phyloP scores from a whole-genome alignment of 2,329 filamentous ascomycete genomes.

The Cladorrhinum sp. region DNA sequence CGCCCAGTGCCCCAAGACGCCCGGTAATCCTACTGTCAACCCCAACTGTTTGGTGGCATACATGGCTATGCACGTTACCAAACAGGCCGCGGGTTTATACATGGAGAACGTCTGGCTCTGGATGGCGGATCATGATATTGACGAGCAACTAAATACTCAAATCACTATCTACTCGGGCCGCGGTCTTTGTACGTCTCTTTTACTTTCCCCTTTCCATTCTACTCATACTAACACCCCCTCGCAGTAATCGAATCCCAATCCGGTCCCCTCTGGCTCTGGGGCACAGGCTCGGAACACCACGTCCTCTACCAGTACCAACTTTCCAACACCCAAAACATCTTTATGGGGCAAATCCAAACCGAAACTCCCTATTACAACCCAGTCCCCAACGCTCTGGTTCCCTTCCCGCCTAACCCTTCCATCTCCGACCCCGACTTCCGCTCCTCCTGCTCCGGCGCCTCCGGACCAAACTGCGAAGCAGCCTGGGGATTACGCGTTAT shows the following conservation, averaged over 20 bases:
- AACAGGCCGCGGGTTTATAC: conserved; percentile 35
- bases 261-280: conserved; percentile 58
- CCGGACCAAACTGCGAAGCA: conserved; percentile 42
- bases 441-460: conserved; percentile 34
- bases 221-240: background rate
- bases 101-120: conserved; percentile 50
- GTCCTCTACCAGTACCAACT: conserved; percentile 67
- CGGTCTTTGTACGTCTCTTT: conserved; percentile 36
- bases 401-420: conserved; percentile 45
- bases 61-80: conserved; percentile 43
- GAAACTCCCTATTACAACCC: conserved; percentile 69
- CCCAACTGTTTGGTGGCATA: conserved; percentile 36
- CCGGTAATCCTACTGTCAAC: conserved; percentile 30
- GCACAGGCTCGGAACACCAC: conserved; percentile 63
- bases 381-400: conserved; percentile 54
- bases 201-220: background rate
- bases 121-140: conserved; percentile 37
- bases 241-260: conserved; percentile 43
- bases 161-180: conserved; percentile 51
- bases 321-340: conserved; percentile 56
- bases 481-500: conserved; percentile 65
- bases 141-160: conserved; percentile 40
- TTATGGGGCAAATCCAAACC: conserved; percentile 63
- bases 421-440: conserved; percentile 54
- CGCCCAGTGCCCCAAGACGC: conserved; percentile 60